Base-by-base conservation (phyloP, 352 stramenopile genomes). In the Phytophthora aleatoria region DNA sequence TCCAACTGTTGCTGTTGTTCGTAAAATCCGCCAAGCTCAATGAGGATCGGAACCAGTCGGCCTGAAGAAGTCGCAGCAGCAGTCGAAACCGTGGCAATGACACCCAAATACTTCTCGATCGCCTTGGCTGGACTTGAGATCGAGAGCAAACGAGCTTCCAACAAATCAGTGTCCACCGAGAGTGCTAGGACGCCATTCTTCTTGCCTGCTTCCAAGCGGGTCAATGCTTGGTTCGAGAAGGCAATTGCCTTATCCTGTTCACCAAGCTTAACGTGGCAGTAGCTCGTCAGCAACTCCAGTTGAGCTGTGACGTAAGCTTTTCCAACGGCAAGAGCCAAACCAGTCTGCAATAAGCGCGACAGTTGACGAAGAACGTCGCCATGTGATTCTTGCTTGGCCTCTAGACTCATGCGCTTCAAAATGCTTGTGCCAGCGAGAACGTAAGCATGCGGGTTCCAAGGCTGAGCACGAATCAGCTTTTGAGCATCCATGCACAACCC, bases 381-480 rank as follows among this genome's bases (percentile, higher is more conserved):
- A 1, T 70, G 51, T 6, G 60, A 57, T 10, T 65, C 44, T 33
- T 52, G 24, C 10, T 38, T 68, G 9, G 56, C 20, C 27, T 76
- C 63, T 8, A 74, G 50, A 2, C 28, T 52, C 31, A 75, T 49
- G 9, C 45, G 71, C 61, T 90, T 90, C 41, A 89, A 70, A n/a
- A 87, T 58, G 13, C 75, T 69, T 0, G 77, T 30, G 9, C 71
- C 79, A 44, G 79, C 77, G 9, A 90, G 30, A 27, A 80, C 60
- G 57, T 91, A 91, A 7, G 79, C 77, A 2, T 69, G 70, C 2
- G 81, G 65, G 8, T 87, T 82, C 79, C 77, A 86, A 24, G 85
- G 81, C 36, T 89, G 50, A 55, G 80, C 75, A 30, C 77, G 85
- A 38, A 93, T 67, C 26, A 91, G 71, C 57, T 88, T 91, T 63